phyloP scores from a whole-genome alignment of 2,329 filamentous ascomycete genomes.

The Alternaria arbusti region DNA sequence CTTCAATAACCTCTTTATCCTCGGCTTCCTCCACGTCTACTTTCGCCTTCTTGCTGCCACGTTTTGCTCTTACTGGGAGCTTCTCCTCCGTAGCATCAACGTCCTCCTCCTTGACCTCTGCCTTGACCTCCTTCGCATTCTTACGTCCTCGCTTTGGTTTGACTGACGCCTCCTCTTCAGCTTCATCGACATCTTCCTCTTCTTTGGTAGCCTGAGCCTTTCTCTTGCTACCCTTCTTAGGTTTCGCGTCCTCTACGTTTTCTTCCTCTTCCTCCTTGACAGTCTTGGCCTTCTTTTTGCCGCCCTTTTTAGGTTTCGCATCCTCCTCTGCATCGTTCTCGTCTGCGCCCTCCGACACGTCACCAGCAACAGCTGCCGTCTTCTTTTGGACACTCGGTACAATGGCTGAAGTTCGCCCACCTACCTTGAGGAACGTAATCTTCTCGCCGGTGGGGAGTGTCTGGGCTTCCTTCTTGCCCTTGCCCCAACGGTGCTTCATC shows the following conservation, averaged over 20 bases:
- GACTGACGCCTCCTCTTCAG: slow-evolving; percentile 19
- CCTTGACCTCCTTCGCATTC: slow-evolving; percentile 28
- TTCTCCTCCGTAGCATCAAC: slow-evolving; percentile 31
- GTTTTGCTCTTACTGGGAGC: slow-evolving; percentile 14
- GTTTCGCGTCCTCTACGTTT: slow-evolving; percentile 10
- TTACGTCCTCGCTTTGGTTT: slow-evolving; percentile 30
- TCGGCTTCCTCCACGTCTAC: slow-evolving; percentile 26
- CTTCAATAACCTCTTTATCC: slow-evolving; percentile 33
- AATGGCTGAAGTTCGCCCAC: slow-evolving; percentile 88
- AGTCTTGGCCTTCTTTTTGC: slow-evolving; percentile 44
- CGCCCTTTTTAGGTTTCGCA: slow-evolving; percentile 39
- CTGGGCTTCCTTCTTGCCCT: slow-evolving; percentile 75
- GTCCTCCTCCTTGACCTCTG: slow-evolving; percentile 25
- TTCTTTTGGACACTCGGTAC: slow-evolving; percentile 89
- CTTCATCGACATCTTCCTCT: slow-evolving; percentile 22
- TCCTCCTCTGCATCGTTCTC: slow-evolving; percentile 29
- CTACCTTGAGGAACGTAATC: slow-evolving; percentile 85
- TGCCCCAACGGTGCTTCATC: slow-evolving; percentile 87
- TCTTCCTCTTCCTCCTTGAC: slow-evolving; percentile 30
- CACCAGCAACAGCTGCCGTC: slow-evolving; percentile 64
- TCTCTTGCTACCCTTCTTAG: slow-evolving; percentile 33
- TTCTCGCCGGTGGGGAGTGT: slow-evolving; percentile 83
- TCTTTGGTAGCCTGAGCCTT: slow-evolving; percentile 33
- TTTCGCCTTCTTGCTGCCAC: slow-evolving; percentile 10
- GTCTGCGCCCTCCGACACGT: slow-evolving; percentile 50